Conservation (phyloP, 2,329 filamentous ascomycete species). For the Verticillium klebahnii region DNA sequence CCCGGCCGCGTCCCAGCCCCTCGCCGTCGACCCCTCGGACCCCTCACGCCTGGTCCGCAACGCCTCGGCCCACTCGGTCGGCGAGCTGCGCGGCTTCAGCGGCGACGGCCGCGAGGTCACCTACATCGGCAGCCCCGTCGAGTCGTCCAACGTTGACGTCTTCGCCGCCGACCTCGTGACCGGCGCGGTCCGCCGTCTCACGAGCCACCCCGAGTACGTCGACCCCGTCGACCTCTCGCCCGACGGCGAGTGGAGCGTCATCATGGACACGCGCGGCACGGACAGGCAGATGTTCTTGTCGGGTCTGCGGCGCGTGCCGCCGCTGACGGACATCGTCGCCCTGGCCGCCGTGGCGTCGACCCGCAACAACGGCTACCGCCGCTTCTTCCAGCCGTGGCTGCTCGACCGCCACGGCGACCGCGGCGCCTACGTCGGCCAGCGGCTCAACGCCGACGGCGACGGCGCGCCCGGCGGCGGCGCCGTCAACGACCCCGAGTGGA, state of each 20-base stretch:
- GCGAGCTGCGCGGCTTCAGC: conserved; percentile 35
- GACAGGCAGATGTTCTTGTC: conserved; percentile 29
- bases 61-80: conserved; percentile 23
- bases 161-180: conserved; percentile 30
- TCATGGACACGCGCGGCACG: conserved; percentile 33
- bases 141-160: conserved; percentile 37
- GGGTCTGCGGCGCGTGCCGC: conserved; percentile 30
- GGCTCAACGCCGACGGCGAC: conserved; percentile 28
- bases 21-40: conserved; percentile 9
- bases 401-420: conserved; percentile 36
- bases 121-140: conserved; percentile 27
- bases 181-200: conserved; percentile 30
- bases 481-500: conserved; percentile 37
- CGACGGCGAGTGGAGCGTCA: conserved; percentile 31
- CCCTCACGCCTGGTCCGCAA: conserved; percentile 19
- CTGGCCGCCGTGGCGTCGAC: conserved; percentile 25
- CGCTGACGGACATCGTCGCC: conserved; percentile 26
- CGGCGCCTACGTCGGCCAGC: conserved; percentile 33
- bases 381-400: conserved; percentile 37
- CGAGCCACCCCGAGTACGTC: conserved; percentile 32
- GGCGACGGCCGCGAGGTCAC: conserved; percentile 29
- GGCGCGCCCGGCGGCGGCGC: conserved; percentile 19
- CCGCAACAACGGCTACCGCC: conserved; percentile 34
- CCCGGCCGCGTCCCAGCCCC: conserved; percentile 2
- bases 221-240: conserved; percentile 33